Conservation (phyloP, 1,284 basidiomycete species). For the Malassezia nana region DNA sequence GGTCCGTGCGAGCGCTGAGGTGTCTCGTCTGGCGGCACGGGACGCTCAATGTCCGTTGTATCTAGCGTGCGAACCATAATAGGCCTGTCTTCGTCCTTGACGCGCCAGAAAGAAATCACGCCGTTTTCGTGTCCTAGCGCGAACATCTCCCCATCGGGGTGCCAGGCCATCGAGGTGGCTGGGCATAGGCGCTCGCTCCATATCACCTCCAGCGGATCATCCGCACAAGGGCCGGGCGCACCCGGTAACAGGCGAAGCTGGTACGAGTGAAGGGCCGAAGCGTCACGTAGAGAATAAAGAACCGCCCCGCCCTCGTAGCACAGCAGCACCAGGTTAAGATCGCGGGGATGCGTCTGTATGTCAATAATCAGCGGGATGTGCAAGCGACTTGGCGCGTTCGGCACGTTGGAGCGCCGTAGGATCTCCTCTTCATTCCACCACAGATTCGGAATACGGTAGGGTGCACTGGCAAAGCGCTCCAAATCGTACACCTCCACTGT, state of each 20-base stretch:
- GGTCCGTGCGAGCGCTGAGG: slow-evolving; percentile 6
- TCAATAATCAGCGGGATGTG: slow-evolving; percentile 47
- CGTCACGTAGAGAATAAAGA: slow-evolving; percentile 34
- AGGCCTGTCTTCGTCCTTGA: slow-evolving; percentile 69
- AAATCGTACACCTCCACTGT: slow-evolving; percentile 50
- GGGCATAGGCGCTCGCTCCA: slow-evolving; percentile 61
- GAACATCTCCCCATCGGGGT: slow-evolving; percentile 53
- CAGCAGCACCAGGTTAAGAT: slow-evolving; percentile 68
- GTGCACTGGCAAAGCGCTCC: slow-evolving; percentile 39
- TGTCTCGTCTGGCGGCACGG: slow-evolving; percentile 10
- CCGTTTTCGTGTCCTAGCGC: slow-evolving; percentile 72
- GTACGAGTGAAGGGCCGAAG: slow-evolving; percentile 30
- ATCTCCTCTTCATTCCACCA: slow-evolving; percentile 68
- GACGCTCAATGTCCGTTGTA: slow-evolving; percentile 33
- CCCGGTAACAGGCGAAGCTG: slow-evolving; percentile 39
- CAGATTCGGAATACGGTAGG: slow-evolving; percentile 51
- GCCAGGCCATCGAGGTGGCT: slow-evolving; percentile 65
- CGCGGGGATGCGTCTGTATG: slow-evolving; percentile 60
- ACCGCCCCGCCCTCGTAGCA: slow-evolving; percentile 62
- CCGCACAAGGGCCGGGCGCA: slow-evolving; percentile 52
- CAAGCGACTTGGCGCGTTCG: slow-evolving; percentile 50
- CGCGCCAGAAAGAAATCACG: slow-evolving; percentile 73
- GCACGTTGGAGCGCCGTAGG: slow-evolving; percentile 54
- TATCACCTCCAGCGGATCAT: slow-evolving; percentile 50
- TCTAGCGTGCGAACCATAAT: slow-evolving; percentile 58